A percentile compares a stretch with the other conserved stretches of the same genome.
phyloP scores from a whole-genome alignment of 2,329 filamentous ascomycete genomes.

The Penicillium frequentans region DNA sequence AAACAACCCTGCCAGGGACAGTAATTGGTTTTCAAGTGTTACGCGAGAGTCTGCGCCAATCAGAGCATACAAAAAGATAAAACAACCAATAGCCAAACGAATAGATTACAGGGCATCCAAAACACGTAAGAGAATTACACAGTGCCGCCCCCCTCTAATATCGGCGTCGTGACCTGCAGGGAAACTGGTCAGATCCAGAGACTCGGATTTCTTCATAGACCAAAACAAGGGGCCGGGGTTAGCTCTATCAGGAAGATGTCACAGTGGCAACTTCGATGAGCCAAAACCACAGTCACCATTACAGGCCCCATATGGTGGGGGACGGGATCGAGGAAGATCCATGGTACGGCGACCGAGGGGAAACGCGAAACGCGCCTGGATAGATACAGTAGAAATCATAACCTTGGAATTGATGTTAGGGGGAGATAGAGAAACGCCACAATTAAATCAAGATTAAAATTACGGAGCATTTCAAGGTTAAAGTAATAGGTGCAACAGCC shows the following conservation, averaged over 20 bases:
- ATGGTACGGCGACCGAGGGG: neutral
- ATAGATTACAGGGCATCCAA: neutral
- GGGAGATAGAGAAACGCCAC: neutral
- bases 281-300: neutral
- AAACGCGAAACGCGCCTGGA: neutral
- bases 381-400: neutral
- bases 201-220: neutral
- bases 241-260: neutral
- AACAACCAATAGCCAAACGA: neutral
- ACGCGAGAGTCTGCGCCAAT: neutral
- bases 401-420: neutral
- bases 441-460: neutral
- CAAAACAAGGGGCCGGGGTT: neutral
- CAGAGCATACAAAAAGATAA: neutral
- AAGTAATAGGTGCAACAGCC: neutral
- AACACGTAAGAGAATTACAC: neutral
- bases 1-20: slow-evolving; percentile 6
- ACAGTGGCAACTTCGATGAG: neutral
- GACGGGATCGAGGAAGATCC: neutral
- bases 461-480: neutral
- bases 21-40: neutral
- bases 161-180: neutral
- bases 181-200: neutral
- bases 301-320: neutral
- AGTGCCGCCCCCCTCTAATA: neutral